These are phyloP conservation scores for Carex pumila DNA, from an alignment of 176 grass and related monocot species.

Conservation along the genomic window DNA sequence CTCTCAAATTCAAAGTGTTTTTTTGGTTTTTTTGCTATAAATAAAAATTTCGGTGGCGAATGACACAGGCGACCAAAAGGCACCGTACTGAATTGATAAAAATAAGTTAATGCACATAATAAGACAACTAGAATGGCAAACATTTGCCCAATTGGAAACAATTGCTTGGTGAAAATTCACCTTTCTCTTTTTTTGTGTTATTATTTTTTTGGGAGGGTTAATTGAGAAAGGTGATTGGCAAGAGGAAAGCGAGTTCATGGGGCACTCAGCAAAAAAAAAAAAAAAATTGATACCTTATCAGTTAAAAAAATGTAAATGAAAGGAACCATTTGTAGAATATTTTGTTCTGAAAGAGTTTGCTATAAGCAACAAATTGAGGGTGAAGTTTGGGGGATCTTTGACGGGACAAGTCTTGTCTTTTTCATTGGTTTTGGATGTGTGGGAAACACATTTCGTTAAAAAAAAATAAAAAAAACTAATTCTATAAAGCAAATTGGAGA, in stretches of 20 bases:
- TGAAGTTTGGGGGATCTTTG: background rate
- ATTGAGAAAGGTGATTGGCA: background rate
- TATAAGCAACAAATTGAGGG: background rate
- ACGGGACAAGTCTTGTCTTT: constrained; percentile 2
- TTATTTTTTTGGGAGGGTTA: background rate
- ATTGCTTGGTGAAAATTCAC: background rate
- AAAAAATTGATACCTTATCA: background rate
- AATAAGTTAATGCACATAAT: background rate
- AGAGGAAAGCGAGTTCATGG: background rate
- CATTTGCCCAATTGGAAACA: background rate
- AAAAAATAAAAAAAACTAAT: background rate
- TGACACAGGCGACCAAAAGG: background rate
- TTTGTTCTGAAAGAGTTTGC: background rate
- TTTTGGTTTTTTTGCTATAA: no score
- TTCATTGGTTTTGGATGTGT: background rate
- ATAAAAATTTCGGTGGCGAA: background rate
- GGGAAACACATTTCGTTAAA: background rate
- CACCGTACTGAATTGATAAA: background rate
- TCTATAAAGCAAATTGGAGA: background rate
- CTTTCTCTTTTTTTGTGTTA: background rate
- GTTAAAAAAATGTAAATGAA: background rate
- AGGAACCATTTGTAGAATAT: background rate
- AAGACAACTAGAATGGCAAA: background rate
- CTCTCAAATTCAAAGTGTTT: no score
- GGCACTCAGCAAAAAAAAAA: background rate